Percentiles rank a stretch among this genome's conserved stretches.
Evolutionary conservation across 2,329 filamentous ascomycete species (phyloP).

Genomic region (Penicillium crustosum): DNA sequence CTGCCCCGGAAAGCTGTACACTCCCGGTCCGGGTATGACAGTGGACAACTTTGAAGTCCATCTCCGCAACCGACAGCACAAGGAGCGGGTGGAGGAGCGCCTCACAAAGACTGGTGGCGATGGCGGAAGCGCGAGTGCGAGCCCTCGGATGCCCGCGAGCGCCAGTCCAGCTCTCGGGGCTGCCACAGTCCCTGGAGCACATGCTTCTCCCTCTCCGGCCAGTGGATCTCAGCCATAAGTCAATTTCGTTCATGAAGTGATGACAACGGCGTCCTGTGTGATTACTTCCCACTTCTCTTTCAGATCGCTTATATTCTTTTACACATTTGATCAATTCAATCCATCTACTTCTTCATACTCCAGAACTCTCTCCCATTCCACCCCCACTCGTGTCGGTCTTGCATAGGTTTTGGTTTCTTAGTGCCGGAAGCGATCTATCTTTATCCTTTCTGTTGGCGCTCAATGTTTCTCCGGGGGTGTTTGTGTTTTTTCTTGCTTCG

Average conservation of each 20-base stretch:
- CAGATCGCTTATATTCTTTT: constrained; percentile 18
- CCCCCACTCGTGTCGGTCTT: constrained; percentile 9
- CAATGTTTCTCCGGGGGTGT: constrained; percentile 7
- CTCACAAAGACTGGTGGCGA: constrained; percentile 32
- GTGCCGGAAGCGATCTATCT: constrained; percentile 17
- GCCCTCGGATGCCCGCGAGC: constrained; percentile 13
- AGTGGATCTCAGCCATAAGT: constrained; percentile 19
- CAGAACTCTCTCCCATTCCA: constrained; percentile 6
- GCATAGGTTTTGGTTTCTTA: constrained; percentile 18
- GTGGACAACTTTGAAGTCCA: constrained; percentile 92
- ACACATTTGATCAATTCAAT: constrained; percentile 13
- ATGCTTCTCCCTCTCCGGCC: constrained; percentile 13
- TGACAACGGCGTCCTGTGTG: constrained; percentile 18
- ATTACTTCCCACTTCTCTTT: constrained; percentile 10
- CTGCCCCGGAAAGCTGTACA: constrained; percentile 92
- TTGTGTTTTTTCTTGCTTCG: constrained; percentile 4
- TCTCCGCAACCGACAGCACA: constrained; percentile 78
- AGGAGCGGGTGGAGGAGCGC: constrained; percentile 64
- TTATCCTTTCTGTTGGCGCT: constrained; percentile 7
- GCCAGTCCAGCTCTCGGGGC: constrained; percentile 20
- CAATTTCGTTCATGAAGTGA: constrained; percentile 20
- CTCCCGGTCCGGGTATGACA: constrained; percentile 78
- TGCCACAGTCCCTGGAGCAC: neutral
- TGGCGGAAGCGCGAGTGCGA: constrained; percentile 16
- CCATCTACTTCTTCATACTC: neutral